A percentile compares a stretch with the other conserved stretches of the same genome.
Conservation (phyloP, 768 basidiomycete species). For the Lactifluus subvellereus region DNA sequence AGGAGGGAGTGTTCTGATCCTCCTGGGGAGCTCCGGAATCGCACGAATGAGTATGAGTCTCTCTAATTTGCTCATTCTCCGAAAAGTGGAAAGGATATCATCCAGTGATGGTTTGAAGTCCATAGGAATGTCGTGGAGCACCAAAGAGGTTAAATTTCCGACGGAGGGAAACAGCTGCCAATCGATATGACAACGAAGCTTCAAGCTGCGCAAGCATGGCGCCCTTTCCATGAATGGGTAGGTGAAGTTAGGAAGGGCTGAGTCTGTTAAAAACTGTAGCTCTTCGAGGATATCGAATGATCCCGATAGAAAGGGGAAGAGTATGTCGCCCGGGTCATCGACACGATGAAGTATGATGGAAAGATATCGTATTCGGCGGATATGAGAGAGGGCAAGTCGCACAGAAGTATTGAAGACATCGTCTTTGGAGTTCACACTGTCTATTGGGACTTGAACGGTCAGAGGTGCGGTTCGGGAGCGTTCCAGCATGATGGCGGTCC, state of each 20-base stretch:
- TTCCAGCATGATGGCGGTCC: slow-evolving; percentile 18
- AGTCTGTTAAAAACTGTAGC: background rate
- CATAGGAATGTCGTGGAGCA: slow-evolving; percentile 1
- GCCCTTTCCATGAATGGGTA: slow-evolving; percentile 7
- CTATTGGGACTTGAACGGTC: background rate
- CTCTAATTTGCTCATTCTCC: slow-evolving; percentile 11
- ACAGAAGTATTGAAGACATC: slow-evolving; percentile 1
- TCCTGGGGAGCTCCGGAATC: slow-evolving; percentile 5
- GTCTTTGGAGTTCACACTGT: background rate
- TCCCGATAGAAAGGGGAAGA: background rate
- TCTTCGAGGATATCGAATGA: slow-evolving; percentile 11
- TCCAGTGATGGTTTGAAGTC: slow-evolving; percentile 4
- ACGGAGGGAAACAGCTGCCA: slow-evolving; percentile 9
- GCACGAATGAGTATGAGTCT: background rate
- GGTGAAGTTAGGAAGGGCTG: background rate
- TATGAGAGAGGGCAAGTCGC: slow-evolving; percentile 16
- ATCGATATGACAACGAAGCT: slow-evolving; percentile 11
- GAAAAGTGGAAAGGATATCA: background rate
- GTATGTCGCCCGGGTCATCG: background rate
- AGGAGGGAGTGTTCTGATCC: slow-evolving; percentile 5
- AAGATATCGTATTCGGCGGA: slow-evolving; percentile 16
- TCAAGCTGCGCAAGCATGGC: slow-evolving; percentile 4
- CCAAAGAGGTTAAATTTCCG: slow-evolving; percentile 10
- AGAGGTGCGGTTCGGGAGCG: slow-evolving; percentile 16
- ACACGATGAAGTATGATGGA: background rate